Conservation (phyloP, 164 flowering plant species). For the Tinospora cordifolia region DNA sequence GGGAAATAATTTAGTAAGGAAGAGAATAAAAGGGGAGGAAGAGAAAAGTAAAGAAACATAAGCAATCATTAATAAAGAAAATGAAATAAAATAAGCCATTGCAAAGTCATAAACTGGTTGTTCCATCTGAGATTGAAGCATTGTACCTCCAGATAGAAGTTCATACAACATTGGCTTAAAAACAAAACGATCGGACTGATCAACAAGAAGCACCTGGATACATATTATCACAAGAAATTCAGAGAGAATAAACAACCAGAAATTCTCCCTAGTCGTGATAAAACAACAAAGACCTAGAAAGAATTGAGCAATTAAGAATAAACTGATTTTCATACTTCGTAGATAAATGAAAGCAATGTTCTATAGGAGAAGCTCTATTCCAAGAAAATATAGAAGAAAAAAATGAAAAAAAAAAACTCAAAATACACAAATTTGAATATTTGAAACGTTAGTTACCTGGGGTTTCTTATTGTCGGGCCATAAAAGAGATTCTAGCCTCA, state of each 20-base stretch:
- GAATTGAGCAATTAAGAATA: too few species aligned
- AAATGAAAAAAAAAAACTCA: background rate
- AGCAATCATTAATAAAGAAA: background rate
- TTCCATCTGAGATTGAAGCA: background rate
- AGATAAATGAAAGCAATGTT: too few species aligned
- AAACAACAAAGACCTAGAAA: too few species aligned
- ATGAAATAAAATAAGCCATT: background rate
- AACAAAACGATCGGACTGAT: slow-evolving; percentile 90
- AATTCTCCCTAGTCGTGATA: too few species aligned
- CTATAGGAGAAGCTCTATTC: too few species aligned
- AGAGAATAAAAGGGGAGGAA: background rate
- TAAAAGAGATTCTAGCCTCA: slow-evolving; percentile 81
- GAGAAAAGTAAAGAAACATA: background rate
- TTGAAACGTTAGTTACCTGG: slow-evolving; percentile 43
- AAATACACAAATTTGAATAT: background rate
- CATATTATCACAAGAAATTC: slow-evolving; percentile 6
- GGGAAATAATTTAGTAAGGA: background rate
- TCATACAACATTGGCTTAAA: slow-evolving; percentile 96
- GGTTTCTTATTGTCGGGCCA: slow-evolving; percentile 92
- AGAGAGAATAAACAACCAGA: background rate
- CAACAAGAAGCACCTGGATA: slow-evolving; percentile 79
- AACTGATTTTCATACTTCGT: too few species aligned
- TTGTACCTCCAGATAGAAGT: slow-evolving; percentile 90
- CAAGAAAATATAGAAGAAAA: too few species aligned
- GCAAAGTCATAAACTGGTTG: background rate